Percentiles rank a stretch among this genome's conserved stretches.
phyloP scores from a whole-genome alignment of 306 rosid species.

The Vachellia collinsii region DNA sequence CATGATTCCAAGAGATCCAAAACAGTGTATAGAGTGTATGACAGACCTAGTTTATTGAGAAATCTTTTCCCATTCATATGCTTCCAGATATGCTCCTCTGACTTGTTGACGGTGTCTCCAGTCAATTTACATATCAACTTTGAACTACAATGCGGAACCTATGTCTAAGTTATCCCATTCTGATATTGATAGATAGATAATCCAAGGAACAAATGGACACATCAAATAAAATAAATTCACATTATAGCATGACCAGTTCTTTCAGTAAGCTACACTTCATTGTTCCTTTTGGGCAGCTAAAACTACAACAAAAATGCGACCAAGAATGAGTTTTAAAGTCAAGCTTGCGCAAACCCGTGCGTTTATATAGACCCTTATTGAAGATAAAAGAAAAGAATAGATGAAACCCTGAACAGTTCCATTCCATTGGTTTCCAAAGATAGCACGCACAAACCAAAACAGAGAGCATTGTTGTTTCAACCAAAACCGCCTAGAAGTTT shows the following conservation, averaged over 20 bases:
- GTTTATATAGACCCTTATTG: not conserved
- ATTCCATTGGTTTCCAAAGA: not conserved
- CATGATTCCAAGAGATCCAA: constrained; percentile 16
- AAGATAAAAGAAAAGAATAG: too few relatives aligned
- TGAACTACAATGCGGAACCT: constrained; percentile 53
- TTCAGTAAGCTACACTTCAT: not conserved
- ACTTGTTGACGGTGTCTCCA: constrained; percentile 80
- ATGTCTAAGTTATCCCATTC: constrained; percentile 10
- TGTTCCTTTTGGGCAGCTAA: not conserved
- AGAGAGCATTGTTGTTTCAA: not conserved
- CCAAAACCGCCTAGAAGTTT: not conserved
- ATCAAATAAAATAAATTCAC: not conserved
- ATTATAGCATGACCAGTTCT: not conserved
- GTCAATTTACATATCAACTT: constrained; percentile 86
- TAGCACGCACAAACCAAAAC: not conserved
- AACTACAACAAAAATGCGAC: not conserved
- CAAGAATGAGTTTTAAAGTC: not conserved
- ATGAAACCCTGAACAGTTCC: not conserved
- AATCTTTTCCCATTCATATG: constrained; percentile 88
- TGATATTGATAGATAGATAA: not conserved
- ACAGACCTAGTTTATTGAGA: constrained; percentile 88
- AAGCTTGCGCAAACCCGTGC: not conserved
- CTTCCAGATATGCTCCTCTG: constrained; percentile 99
- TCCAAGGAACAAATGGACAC: constrained; percentile 1
- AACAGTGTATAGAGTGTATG: not conserved